Evolutionary conservation across 2,329 filamentous ascomycete genomes (phyloP).

Genomic region (Hymenoscyphus infarciens): DNA sequence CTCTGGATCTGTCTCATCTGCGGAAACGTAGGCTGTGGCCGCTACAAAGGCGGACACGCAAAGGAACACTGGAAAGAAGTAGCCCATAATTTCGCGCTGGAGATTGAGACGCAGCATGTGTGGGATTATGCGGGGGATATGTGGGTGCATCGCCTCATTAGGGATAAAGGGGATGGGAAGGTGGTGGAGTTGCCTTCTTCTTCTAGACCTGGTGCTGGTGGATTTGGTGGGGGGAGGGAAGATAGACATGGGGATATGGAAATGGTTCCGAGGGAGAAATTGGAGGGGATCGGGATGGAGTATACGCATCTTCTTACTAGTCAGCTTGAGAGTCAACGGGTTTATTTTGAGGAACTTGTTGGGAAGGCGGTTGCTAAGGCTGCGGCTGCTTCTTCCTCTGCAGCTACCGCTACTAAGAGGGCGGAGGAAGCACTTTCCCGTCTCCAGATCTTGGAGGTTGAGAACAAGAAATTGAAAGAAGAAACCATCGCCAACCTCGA

Average conservation of each 20-base stretch:
- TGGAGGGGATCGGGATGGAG: constrained; percentile 80
- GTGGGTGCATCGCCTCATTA: constrained; percentile 93
- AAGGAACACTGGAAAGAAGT: constrained; percentile 92
- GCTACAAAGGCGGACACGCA: constrained; percentile 90
- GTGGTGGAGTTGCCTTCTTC: constrained; percentile 76
- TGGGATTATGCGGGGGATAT: constrained; percentile 97
- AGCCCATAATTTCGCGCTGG: constrained; percentile 86
- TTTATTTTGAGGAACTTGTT: constrained; percentile 92
- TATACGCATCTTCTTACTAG: constrained; percentile 92
- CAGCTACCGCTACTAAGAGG: constrained; percentile 56
- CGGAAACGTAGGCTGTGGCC: constrained; percentile 85
- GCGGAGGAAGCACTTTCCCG: constrained; percentile 49
- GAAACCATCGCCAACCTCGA: constrained; percentile 67
- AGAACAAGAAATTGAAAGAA: constrained; percentile 45
- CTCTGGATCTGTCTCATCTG: constrained; percentile 96
- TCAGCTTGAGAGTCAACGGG: constrained; percentile 86
- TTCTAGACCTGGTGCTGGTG: constrained; percentile 17
- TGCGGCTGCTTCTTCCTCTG: constrained; percentile 63
- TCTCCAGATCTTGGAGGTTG: constrained; percentile 49
- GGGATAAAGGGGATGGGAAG: constrained; percentile 89
- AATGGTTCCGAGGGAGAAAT: constrained; percentile 65
- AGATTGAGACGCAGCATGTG: constrained; percentile 88
- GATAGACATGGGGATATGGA: constrained; percentile 50
- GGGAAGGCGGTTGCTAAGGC: constrained; percentile 89
- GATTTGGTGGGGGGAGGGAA: constrained; percentile 3